Percentiles rank a stretch among this genome's conserved stretches.
Conservation (phyloP, 441 rosid species). For the Populus tomentosa region DNA sequence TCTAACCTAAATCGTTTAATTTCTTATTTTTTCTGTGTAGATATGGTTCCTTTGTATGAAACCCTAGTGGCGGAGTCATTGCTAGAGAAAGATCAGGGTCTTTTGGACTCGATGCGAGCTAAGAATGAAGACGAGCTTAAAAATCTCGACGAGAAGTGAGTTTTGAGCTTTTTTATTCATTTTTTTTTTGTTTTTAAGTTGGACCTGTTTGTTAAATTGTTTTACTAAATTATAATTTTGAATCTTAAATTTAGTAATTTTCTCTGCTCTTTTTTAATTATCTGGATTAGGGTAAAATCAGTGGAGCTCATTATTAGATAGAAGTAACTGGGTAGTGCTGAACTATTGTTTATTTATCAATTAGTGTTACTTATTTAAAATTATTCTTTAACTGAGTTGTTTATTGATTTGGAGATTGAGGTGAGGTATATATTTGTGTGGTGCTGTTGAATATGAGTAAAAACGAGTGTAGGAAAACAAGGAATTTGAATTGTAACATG, state of each 20-base stretch:
- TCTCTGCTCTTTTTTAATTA: background rate
- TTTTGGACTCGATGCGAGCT: too few relatives aligned
- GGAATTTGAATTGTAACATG: too few relatives aligned
- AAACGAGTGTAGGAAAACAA: too few relatives aligned
- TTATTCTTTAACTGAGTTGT: background rate
- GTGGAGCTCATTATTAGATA: background rate
- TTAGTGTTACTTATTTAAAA: constrained; percentile 1
- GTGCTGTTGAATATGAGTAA: too few relatives aligned
- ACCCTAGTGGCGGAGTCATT: constrained; percentile 33
- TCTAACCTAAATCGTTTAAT: background rate
- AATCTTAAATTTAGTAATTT: too few relatives aligned
- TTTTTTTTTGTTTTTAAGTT: too few relatives aligned
- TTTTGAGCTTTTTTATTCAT: too few relatives aligned
- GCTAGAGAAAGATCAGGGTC: too few relatives aligned
- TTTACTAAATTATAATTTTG: too few relatives aligned
- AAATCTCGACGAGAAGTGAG: too few relatives aligned
- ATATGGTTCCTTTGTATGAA: constrained; percentile 82
- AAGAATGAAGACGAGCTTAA: too few relatives aligned
- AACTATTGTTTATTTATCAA: background rate
- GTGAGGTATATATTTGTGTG: background rate
- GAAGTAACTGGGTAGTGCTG: too few relatives aligned
- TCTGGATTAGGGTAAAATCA: background rate
- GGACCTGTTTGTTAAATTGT: background rate
- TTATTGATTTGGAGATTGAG: background rate
- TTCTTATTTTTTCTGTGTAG: constrained; percentile 26